Evolutionary conservation across 1,284 basidiomycete genomes (phyloP), one percentile per base, ranked within the genome.

Genomic region (Tylopilus sp.): DNA sequence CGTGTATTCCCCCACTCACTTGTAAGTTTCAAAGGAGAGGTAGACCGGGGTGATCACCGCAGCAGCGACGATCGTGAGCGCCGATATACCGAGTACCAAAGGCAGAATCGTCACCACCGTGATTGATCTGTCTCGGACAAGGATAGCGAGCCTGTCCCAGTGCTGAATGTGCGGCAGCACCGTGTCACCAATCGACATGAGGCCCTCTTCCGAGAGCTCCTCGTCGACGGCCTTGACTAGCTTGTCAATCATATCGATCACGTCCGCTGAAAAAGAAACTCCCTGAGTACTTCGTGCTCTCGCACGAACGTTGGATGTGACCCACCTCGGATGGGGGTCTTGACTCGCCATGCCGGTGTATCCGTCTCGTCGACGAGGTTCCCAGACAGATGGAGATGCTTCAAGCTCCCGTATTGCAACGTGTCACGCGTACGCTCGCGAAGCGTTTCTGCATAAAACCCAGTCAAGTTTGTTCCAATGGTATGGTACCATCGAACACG

Each of bases 191-290:
- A 58, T 41, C 10, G 57, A 50, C 48, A 56, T 47, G 36, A 65
- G 50, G 17, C 57, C n/a, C n/a, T n/a, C 15, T 42, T 52, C 13
- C 7, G 52, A 57, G 17, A 56, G 28, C 19, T 61, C 60, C 13
- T 42, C 54, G 15, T 66, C 63, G 20, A 61, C n/a, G 3, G 59
- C 52, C 22, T 52, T 53, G 51, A 64, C 57, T 50, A 64, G 37
- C 43, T 61, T 61, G 19, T 65, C 61, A 4, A 64, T 46, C 50
- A 53, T 54, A 2, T 40, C 22, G 4, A 49, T 33, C 22, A 64
- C 50, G 29, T 64, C 61, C 2, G 42, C 54, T 50, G 37, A 28
- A 37, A 9, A n/a, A n/a, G n/a, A n/a, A n/a, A n/a, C n/a, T n/a
- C n/a, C n/a, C n/a, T n/a, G n/a, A n/a, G n/a, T 35, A 36, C 15